Evolutionary conservation across 2,329 filamentous ascomycete genomes (phyloP).

Genomic region (Pseudogymnoascus sp.): DNA sequence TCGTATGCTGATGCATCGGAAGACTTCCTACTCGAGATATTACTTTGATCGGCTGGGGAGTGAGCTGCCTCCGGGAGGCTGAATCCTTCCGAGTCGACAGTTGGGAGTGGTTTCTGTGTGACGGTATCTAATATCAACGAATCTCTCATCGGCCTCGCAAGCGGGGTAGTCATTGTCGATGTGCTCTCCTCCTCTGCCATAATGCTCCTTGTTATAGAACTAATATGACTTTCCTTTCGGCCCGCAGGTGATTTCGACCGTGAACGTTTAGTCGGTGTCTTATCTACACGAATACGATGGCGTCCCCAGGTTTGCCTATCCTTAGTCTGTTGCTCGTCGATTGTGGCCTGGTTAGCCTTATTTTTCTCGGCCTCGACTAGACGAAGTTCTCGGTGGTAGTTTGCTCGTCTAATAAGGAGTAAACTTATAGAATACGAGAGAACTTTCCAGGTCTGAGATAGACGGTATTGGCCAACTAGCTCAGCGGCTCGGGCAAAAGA

Average conservation of each 20-base stretch:
- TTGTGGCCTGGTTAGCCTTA: conserved; percentile 22
- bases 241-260: conserved; percentile 12
- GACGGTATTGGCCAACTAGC: conserved; percentile 45
- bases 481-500: conserved; percentile 51
- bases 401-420: conserved; percentile 45
- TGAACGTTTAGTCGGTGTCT: conserved; percentile 20
- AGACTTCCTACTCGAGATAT: not conserved
- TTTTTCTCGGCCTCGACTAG: conserved; percentile 30
- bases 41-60: conserved; percentile 8
- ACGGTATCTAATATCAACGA: conserved; percentile 17
- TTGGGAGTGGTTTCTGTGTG: conserved; percentile 19
- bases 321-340: conserved; percentile 11
- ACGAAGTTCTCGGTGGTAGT: conserved; percentile 48
- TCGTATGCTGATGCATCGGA: conserved; percentile 11
- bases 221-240: conserved; percentile 13
- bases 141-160: conserved; percentile 43
- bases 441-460: conserved; percentile 58
- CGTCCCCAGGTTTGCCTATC: conserved; percentile 3
- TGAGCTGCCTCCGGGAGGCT: conserved; percentile 22
- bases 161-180: conserved; percentile 52
- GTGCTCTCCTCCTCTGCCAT: conserved; percentile 46
- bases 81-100: conserved; percentile 26
- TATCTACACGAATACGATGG: conserved; percentile 15
- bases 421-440: conserved; percentile 48
- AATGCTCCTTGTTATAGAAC: conserved; percentile 17